Evolutionary conservation across 805 yeast genomes (phyloP).

Genomic region (Kuraishia ogatae): DNA sequence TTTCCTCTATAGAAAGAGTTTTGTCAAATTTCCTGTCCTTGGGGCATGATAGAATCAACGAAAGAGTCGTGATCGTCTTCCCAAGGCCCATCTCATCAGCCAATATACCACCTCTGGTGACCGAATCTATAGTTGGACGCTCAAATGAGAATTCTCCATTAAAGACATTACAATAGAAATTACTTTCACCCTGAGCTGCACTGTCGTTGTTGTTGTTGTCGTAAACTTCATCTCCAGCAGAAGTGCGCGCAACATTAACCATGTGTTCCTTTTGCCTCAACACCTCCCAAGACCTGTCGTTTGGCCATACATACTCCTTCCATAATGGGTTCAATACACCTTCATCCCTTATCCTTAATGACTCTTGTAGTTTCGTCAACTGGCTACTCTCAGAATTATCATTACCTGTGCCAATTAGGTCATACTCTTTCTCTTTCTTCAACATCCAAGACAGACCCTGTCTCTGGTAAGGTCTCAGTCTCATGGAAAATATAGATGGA

Average conservation of each 20-base stretch:
- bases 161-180: slow-evolving; percentile 69
- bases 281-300: slow-evolving; percentile 14
- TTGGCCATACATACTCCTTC: slow-evolving; percentile 76
- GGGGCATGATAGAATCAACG: slow-evolving; percentile 63
- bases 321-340: slow-evolving; percentile 77
- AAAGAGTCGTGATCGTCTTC: slow-evolving; percentile 76
- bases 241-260: too few species aligned
- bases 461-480: slow-evolving; percentile 68
- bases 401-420: slow-evolving; percentile 26
- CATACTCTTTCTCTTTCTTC: slow-evolving; percentile 61
- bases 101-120: slow-evolving; percentile 73
- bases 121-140: slow-evolving; percentile 54
- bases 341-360: slow-evolving; percentile 28
- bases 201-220: slow-evolving; percentile 2
- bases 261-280: slow-evolving; percentile 2
- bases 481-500: slow-evolving; percentile 40
- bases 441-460: slow-evolving; percentile 88
- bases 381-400: slow-evolving; percentile 12
- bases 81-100: slow-evolving; percentile 99
- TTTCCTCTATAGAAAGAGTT: slow-evolving; percentile 4
- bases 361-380: slow-evolving; percentile 12
- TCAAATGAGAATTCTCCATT: slow-evolving; percentile 69
- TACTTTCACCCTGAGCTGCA: slow-evolving; percentile 4
- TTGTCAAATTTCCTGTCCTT: slow-evolving; percentile 27
- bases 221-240: too few species aligned